These are phyloP conservation scores for Cladosporium sp. DNA, from an alignment of 2,329 filamentous ascomycete genomes.

Conservation along the genomic window DNA sequence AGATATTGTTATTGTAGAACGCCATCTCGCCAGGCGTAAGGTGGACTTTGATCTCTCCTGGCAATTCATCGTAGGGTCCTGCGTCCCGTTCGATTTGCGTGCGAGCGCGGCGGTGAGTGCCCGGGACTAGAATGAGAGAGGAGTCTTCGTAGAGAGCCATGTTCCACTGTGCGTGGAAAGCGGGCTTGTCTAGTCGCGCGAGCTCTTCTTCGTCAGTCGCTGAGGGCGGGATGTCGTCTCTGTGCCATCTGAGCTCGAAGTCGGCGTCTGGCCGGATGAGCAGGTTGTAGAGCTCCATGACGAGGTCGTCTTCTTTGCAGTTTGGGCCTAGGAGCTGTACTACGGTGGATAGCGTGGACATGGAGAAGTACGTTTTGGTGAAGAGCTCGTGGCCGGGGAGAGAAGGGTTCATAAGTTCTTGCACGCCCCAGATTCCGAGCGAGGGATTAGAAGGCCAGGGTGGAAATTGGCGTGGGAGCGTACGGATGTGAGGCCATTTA, in stretches of 20 bases:
- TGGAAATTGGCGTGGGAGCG: conserved; percentile 86
- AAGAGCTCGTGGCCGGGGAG: conserved; percentile 63
- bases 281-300: conserved; percentile 88
- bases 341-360: conserved; percentile 62
- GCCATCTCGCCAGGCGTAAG: conserved; percentile 75
- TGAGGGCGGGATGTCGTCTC: conserved; percentile 74
- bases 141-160: conserved; percentile 75
- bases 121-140: conserved; percentile 74
- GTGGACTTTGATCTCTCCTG: conserved; percentile 64
- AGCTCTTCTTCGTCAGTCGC: conserved; percentile 68
- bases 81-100: conserved; percentile 70
- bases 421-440: conserved; percentile 82
- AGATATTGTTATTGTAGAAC: conserved; percentile 89
- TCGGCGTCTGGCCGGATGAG: conserved; percentile 70
- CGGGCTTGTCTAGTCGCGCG: conserved; percentile 58
- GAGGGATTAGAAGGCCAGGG: conserved; percentile 67
- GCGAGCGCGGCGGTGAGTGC: conserved; percentile 69
- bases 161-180: conserved; percentile 84
- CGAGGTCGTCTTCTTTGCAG: conserved; percentile 59
- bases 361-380: conserved; percentile 70
- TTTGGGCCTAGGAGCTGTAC: conserved; percentile 57
- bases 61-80: conserved; percentile 64
- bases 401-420: conserved; percentile 76
- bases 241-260: conserved; percentile 80
- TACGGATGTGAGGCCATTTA: conserved; percentile 78